These are phyloP conservation scores for Clitopilus hobsonii DNA, from an alignment of 768 basidiomycete species.

Conservation along the genomic window DNA sequence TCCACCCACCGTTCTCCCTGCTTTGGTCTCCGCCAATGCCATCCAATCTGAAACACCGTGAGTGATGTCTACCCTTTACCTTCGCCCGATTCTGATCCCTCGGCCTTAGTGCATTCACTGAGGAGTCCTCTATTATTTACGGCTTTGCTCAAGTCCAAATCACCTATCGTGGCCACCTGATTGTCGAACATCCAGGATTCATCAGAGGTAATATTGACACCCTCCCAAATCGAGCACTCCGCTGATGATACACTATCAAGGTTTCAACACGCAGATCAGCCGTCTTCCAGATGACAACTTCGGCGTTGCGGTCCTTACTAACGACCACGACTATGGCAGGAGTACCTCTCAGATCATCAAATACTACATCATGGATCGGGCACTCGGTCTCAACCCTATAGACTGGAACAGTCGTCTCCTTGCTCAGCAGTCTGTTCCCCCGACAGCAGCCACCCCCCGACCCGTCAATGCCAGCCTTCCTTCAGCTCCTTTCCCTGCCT, in stretches of 20 bases:
- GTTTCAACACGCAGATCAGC: conserved; percentile 10
- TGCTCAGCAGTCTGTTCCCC: background rate
- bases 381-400: conserved; percentile 14
- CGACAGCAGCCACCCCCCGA: conserved; percentile 6
- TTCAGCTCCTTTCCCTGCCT: conserved; percentile 5
- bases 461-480: conserved; percentile 11
- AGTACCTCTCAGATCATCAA: conserved; percentile 16
- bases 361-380: conserved; percentile 18
- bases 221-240: background rate
- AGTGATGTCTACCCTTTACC: conserved; percentile 1
- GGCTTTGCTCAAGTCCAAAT: conserved; percentile 17
- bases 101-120: conserved; percentile 12
- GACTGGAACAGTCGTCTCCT: conserved; percentile 20
- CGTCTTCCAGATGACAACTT: conserved; percentile 12
- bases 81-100: background rate
- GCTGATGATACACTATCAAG: conserved; percentile 1
- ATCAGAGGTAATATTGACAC: background rate
- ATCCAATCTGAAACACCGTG: conserved; percentile 10
- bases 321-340: conserved; percentile 19
- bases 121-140: conserved; percentile 20
- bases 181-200: background rate
- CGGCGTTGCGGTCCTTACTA: conserved; percentile 23
- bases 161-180: conserved; percentile 18
- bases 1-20: conserved; percentile 16
- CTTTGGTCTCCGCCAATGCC: conserved; percentile 17